Evolutionary conservation across 257 asterid genomes (phyloP), one percentile per base, ranked within the genome.

Genomic region (Primulina huaijiensis): DNA sequence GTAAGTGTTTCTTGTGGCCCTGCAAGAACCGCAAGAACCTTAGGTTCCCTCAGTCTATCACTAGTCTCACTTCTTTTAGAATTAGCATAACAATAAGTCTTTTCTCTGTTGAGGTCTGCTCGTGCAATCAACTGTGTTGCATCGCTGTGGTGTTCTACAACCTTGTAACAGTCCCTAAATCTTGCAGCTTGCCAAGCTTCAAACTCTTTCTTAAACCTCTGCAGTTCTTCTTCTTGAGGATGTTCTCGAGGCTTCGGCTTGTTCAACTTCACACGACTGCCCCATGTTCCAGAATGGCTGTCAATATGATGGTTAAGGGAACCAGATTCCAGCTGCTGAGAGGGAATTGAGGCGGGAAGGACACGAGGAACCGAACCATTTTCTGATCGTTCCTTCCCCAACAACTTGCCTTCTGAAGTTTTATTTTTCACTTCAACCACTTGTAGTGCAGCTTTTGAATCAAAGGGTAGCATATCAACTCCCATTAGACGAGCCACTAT

Each of bases 401-500:
- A 63, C 69, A 66, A 65, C 65, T 77, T 82, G 74, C 60, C 75
- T 12, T 58, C 53, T n/a, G 66, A 79, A 83, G 43, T 52, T 69
- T 70, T 86, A 62, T 75, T 80, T 68, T 72, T 80, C 21, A 62
- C 74, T 73, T 80, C 82, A 57, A 68, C 63, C 67, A 46, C 62
- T 71, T 69, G 75, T 57, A 75, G 65, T 8, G 63, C 68, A 31
- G 89, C 37, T 59, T 80, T 85, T 60, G 88, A 67, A 76, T 86
- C 90, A 58, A 87, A 76, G 46, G 97, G 96, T 71, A 88, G 71
- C 67, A 58, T 75, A 75, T 94, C 99, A 62, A 94, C 96, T 66
- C 99, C 99, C 99, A 94, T 94, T 31, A 94, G 87, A 74, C 99
- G 99, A 68, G 98, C 99, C 77, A 94, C 92, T 34, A 89, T 89